A percentile compares a stretch with the other conserved stretches of the same genome.
These are phyloP conservation scores for Albugo candida DNA, from an alignment of 352 stramenopile genomes.

Conservation along the genomic window DNA sequence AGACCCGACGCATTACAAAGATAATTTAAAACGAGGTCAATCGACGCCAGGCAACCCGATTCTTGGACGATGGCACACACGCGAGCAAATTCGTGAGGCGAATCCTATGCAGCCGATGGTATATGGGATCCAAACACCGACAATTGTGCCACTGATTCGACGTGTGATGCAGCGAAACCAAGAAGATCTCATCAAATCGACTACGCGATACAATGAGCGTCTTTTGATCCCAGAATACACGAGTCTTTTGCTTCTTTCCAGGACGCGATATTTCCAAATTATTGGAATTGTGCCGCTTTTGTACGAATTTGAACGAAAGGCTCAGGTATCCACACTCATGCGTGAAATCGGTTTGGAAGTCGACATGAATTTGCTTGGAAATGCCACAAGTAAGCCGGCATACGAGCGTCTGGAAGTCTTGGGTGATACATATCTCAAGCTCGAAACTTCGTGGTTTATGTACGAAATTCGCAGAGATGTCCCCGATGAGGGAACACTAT, in stretches of 20 bases:
- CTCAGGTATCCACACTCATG: slow-evolving; percentile 78
- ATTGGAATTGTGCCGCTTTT: slow-evolving; percentile 68
- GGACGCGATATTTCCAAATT: slow-evolving; percentile 54
- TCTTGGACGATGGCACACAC: slow-evolving; percentile 53
- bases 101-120: slow-evolving; percentile 37
- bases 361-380: slow-evolving; percentile 47
- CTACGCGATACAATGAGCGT: slow-evolving; percentile 60
- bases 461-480: slow-evolving; percentile 56
- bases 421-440: slow-evolving; percentile 68
- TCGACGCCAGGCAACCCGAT: slow-evolving; percentile 50
- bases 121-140: slow-evolving; percentile 44
- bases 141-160: slow-evolving; percentile 64
- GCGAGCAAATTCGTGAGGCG: slow-evolving; percentile 33
- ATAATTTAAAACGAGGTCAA: slow-evolving; percentile 40
- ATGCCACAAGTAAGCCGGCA: slow-evolving; percentile 64
- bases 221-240: slow-evolving; percentile 53
- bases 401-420: slow-evolving; percentile 74
- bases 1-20: slow-evolving; percentile 13
- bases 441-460: slow-evolving; percentile 75
- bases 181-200: slow-evolving; percentile 33
- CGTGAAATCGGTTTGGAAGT: slow-evolving; percentile 46
- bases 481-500: slow-evolving; percentile 44
- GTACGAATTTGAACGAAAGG: slow-evolving; percentile 79
- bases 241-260: slow-evolving; percentile 32
- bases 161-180: slow-evolving; percentile 64